phyloP scores from a whole-genome alignment of 2,329 filamentous ascomycete genomes.

The Colletotrichum endophyticum region DNA sequence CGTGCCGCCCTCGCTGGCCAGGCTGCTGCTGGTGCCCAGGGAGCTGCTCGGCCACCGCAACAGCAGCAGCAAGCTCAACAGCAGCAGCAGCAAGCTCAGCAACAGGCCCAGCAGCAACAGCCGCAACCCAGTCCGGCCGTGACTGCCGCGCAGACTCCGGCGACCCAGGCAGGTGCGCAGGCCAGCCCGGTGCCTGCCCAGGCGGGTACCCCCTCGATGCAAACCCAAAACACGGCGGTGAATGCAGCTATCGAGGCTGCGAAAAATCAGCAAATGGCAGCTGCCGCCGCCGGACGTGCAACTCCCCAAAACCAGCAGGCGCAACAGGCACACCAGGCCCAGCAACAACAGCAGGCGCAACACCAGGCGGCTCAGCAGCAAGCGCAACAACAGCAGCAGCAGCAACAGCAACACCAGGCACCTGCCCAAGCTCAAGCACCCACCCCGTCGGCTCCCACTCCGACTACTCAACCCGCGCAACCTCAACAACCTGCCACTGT shows the following conservation, averaged over 20 bases:
- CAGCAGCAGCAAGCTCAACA: slow-evolving; percentile 25
- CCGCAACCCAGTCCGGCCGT: slow-evolving; percentile 26
- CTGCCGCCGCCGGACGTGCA: slow-evolving; percentile 22
- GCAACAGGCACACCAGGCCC: not conserved
- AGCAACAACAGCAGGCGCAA: slow-evolving; percentile 21
- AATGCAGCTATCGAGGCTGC: slow-evolving; percentile 51
- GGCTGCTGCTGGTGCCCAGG: slow-evolving; percentile 17
- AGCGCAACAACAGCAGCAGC: slow-evolving; percentile 31
- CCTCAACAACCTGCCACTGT: not conserved
- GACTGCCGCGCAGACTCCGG: slow-evolving; percentile 4
- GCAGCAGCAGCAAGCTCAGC: slow-evolving; percentile 22
- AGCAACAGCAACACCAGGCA: slow-evolving; percentile 24
- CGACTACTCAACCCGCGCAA: slow-evolving; percentile 4
- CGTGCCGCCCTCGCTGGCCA: slow-evolving; percentile 25
- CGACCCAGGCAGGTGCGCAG: slow-evolving; percentile 29
- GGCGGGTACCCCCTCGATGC: not conserved
- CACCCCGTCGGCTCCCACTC: not conserved
- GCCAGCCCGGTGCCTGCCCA: slow-evolving; percentile 7
- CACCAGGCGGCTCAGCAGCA: not conserved
- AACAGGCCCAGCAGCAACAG: slow-evolving; percentile 28
- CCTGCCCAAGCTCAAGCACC: slow-evolving; percentile 23
- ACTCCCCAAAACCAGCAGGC: slow-evolving; percentile 28
- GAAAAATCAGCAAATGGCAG: slow-evolving; percentile 45
- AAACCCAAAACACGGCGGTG: slow-evolving; percentile 36
- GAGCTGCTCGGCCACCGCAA: slow-evolving; percentile 8